Base-by-base conservation (phyloP, 202 grass and related monocot genomes). In the Setaria viridis region DNA sequence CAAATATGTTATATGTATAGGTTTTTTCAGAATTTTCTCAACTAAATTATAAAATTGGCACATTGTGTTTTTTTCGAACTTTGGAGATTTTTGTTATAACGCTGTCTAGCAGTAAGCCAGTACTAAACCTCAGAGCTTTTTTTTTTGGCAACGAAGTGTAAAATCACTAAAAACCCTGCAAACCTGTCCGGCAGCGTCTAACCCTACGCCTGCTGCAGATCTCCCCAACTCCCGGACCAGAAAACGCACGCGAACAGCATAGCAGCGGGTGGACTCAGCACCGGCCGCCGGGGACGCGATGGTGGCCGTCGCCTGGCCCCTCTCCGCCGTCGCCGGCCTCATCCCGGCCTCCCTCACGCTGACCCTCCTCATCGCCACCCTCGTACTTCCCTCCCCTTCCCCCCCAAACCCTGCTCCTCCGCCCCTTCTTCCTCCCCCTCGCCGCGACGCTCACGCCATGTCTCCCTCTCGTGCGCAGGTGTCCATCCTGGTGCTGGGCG, bases 251-350 rank as follows among this genome's bases (percentile, higher is more conserved):
- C 78, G 77, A 50, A 16, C 45, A 72, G 8, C 56, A 29, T 17
- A 29, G 46, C 63, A 63, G 77, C 11, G 45, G 83, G 74, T 79
- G 45, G 80, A 79, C 74, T 69, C 54, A 45, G 17, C 84, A 30
- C 67, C 80, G 85, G 80, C 76, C 76, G 75, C 11, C 69, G 34
- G 45, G 43, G 70, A 14, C 55, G 55, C 74, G 55, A 77, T 10
- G 53, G 74, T 84, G 80, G 85, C 74, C 80, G 76, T 69, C 80
- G 84, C n/a, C 67, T 84, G 88, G 88, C 56, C 88, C 51, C 81
- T 91, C 76, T 80, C 85, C 70, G 51, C 55, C 63, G 46, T 55
- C 76, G 76, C 70, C 54, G 80, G 25, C 30, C 32, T 87, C 30
- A 81, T 87, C 45, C 82, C 87, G 37, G 30, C 87, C 16, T 66